Percentiles rank a stretch among this genome's conserved stretches.
These are phyloP conservation scores for Lepidium sativum DNA, from an alignment of 345 rosid species.

Conservation along the genomic window DNA sequence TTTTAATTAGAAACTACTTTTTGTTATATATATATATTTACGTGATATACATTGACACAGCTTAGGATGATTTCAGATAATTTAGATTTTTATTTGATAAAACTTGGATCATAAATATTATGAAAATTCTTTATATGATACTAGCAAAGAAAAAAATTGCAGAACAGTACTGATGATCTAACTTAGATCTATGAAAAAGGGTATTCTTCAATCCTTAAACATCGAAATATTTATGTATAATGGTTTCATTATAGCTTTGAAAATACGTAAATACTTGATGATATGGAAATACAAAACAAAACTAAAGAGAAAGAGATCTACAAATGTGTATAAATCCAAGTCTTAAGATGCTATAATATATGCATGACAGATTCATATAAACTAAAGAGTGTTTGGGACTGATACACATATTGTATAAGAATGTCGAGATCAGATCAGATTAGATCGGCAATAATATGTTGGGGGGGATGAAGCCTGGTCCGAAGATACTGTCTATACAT, in stretches of 20 bases:
- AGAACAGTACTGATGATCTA: neutral
- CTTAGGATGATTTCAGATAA: neutral
- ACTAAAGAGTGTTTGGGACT: too few species aligned
- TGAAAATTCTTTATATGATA: too few species aligned
- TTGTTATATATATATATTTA: too few species aligned
- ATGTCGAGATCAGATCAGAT: neutral
- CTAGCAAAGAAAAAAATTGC: neutral
- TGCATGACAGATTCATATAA: conserved; percentile 1
- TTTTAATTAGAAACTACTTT: too few species aligned
- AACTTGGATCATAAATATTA: neutral
- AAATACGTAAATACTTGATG: neutral
- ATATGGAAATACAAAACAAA: neutral
- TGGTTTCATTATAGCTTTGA: neutral
- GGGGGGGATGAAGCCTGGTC: conserved; percentile 97
- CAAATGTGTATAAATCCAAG: neutral
- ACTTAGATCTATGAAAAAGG: neutral
- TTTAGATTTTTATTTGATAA: neutral
- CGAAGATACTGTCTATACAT: conserved; percentile 32
- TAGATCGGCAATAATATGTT: conserved; percentile 24
- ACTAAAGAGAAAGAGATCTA: neutral
- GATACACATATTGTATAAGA: neutral
- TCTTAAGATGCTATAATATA: neutral
- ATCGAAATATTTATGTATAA: neutral
- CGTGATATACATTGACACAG: neutral
- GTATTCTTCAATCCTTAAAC: neutral